Conservation (phyloP, 2,329 filamentous ascomycete genomes). For the Neonectria magnoliae region DNA sequence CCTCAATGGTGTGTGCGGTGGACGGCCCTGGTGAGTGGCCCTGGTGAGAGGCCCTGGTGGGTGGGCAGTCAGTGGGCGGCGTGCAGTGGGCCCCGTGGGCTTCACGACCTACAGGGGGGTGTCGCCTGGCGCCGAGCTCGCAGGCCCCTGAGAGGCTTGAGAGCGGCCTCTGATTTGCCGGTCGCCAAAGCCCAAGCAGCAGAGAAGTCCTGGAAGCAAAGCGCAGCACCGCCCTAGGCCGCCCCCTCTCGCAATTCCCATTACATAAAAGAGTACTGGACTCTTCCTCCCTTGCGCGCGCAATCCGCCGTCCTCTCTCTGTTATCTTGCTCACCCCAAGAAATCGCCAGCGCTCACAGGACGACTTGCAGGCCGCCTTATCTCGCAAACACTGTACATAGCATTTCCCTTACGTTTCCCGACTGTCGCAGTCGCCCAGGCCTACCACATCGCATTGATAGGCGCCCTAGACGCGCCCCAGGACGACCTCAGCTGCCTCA, state of each 20-base stretch:
- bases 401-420: constrained; percentile 45
- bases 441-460: constrained; percentile 43
- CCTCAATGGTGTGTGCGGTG: constrained; percentile 1
- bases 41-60: background rate
- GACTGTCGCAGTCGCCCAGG: constrained; percentile 28
- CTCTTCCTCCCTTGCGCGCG: constrained; percentile 42
- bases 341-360: constrained; percentile 34
- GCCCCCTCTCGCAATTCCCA: constrained; percentile 48
- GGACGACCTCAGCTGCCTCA: constrained; percentile 17
- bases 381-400: constrained; percentile 38
- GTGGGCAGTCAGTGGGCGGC: constrained; percentile 4
- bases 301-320: constrained; percentile 34
- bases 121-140: constrained; percentile 24
- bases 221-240: constrained; percentile 33
- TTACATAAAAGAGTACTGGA: constrained; percentile 53
- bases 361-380: constrained; percentile 45
- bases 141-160: constrained; percentile 1
- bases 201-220: constrained; percentile 29
- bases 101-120: constrained; percentile 9
- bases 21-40: background rate
- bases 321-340: constrained; percentile 47
- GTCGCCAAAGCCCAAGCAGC: constrained; percentile 25
- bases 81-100: constrained; percentile 10
- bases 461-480: constrained; percentile 43
- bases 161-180: constrained; percentile 31